phyloP scores from a whole-genome alignment of 169 alveolate genomes.

The Cryptosporidium ubiquitum region DNA sequence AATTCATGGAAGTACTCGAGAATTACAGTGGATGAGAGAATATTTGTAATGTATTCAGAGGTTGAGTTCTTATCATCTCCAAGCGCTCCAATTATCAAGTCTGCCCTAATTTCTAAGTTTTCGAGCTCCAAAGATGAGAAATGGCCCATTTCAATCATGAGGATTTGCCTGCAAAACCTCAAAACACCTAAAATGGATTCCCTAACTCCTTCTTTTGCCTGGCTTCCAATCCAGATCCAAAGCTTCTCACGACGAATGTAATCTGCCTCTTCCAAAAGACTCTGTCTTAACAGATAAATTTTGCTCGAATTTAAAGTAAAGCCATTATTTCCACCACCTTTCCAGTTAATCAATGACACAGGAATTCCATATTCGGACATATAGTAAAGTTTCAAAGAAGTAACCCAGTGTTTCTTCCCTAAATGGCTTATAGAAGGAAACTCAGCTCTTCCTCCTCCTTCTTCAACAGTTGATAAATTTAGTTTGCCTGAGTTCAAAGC shows the following conservation, averaged over 20 bases:
- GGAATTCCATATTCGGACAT: constrained; percentile 20
- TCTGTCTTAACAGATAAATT: constrained; percentile 41
- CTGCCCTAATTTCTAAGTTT: constrained; percentile 24
- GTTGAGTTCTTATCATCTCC: neutral
- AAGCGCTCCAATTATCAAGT: constrained; percentile 44
- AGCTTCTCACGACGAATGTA: constrained; percentile 11
- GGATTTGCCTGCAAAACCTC: constrained; percentile 58
- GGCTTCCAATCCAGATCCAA: constrained; percentile 71
- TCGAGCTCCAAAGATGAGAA: constrained; percentile 34
- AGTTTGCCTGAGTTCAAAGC: neutral
- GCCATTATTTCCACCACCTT: neutral
- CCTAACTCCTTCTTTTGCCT: neutral
- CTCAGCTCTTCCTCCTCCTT: neutral
- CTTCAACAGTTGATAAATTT: neutral
- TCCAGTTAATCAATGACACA: constrained; percentile 45
- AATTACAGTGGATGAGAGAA: constrained; percentile 19
- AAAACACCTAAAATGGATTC: constrained; percentile 21
- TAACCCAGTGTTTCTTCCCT: constrained; percentile 15
- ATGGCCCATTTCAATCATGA: constrained; percentile 16
- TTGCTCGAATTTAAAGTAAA: constrained; percentile 2
- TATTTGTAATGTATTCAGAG: neutral
- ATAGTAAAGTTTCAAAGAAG: constrained; percentile 18
- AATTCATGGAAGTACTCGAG: constrained; percentile 29
- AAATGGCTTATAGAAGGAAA: neutral
- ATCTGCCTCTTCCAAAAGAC: neutral